Evolutionary conservation across 192 early-diverging fungal genomes (phyloP).

Genomic region (Backusella australiensis): DNA sequence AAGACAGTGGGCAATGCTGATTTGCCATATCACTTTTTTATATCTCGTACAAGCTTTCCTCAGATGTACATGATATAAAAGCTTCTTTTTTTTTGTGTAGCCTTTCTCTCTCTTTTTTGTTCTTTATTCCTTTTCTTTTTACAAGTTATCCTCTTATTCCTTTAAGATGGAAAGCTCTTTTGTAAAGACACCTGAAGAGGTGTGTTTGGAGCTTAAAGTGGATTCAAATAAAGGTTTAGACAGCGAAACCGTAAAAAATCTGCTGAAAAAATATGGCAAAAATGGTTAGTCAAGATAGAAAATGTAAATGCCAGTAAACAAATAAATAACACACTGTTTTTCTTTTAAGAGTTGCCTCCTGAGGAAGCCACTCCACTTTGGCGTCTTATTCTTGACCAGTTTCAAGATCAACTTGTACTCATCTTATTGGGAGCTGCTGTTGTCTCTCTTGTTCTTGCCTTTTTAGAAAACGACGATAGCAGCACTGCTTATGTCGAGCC

Average conservation of each 20-base stretch:
- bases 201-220: slow-evolving; percentile 65
- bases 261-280: slow-evolving; percentile 65
- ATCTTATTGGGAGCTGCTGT: slow-evolving; percentile 90
- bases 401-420: slow-evolving; percentile 97
- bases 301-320: background rate
- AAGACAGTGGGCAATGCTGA: background rate
- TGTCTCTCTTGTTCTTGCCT: slow-evolving; percentile 90
- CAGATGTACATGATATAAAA: background rate
- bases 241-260: slow-evolving; percentile 53
- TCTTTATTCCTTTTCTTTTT: no score
- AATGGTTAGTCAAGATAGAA: slow-evolving; percentile 65
- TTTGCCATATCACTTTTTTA: background rate
- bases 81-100: background rate
- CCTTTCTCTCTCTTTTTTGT: background rate
- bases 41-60: background rate
- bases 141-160: background rate
- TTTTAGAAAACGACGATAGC: slow-evolving; percentile 70
- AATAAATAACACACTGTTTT: slow-evolving; percentile 12
- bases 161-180: slow-evolving; percentile 17
- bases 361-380: slow-evolving; percentile 89
- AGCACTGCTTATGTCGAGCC: slow-evolving; percentile 98
- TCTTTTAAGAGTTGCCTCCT: slow-evolving; percentile 77
- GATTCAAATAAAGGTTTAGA: slow-evolving; percentile 67
- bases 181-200: slow-evolving; percentile 19
- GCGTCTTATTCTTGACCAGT: slow-evolving; percentile 94